A percentile compares a stretch with the other conserved stretches of the same genome.
Evolutionary conservation across 2,329 filamentous ascomycete genomes (phyloP).

Genomic region (Fusarium decemcellulare): DNA sequence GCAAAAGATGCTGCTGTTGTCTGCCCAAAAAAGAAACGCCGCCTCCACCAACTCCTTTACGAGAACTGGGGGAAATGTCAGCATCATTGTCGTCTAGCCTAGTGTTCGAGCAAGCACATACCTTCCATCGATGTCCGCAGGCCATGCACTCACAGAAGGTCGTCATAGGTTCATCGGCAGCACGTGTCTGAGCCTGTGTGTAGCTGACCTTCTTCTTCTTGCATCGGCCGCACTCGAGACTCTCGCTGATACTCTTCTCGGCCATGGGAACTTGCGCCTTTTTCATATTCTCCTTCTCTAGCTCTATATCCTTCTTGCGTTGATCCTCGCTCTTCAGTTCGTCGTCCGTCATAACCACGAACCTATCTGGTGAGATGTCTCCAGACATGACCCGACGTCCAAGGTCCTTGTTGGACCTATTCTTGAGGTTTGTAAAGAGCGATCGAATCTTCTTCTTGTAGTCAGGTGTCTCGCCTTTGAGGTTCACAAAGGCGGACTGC

Average conservation of each 20-base stretch:
- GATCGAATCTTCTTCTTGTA: conserved; percentile 94
- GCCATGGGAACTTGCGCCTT: conserved; percentile 95
- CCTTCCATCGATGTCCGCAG: conserved; percentile 81
- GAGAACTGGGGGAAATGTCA: conserved; percentile 43
- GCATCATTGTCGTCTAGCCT: neutral
- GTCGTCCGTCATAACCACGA: conserved; percentile 90
- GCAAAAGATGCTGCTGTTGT: conserved; percentile 10
- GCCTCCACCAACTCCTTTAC: conserved; percentile 30
- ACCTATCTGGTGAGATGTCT: conserved; percentile 78
- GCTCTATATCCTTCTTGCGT: conserved; percentile 79
- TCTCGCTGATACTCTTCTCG: conserved; percentile 91
- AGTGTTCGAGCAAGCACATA: conserved; percentile 53
- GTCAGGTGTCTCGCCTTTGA: conserved; percentile 78
- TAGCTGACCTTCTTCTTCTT: conserved; percentile 96
- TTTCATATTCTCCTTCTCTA: conserved; percentile 95
- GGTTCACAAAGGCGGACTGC: conserved; percentile 78
- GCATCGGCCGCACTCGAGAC: conserved; percentile 91
- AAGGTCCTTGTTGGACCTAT: conserved; percentile 86
- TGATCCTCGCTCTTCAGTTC: conserved; percentile 92
- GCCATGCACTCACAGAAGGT: conserved; percentile 81
- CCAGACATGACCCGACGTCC: conserved; percentile 82
- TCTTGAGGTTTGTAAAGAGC: conserved; percentile 95
- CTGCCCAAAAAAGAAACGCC: conserved; percentile 39
- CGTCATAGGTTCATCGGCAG: conserved; percentile 94
- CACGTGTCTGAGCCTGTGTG: conserved; percentile 94